Evolutionary conservation across 1,284 basidiomycete genomes (phyloP).

Genomic region (Megacollybia platyphylla): DNA sequence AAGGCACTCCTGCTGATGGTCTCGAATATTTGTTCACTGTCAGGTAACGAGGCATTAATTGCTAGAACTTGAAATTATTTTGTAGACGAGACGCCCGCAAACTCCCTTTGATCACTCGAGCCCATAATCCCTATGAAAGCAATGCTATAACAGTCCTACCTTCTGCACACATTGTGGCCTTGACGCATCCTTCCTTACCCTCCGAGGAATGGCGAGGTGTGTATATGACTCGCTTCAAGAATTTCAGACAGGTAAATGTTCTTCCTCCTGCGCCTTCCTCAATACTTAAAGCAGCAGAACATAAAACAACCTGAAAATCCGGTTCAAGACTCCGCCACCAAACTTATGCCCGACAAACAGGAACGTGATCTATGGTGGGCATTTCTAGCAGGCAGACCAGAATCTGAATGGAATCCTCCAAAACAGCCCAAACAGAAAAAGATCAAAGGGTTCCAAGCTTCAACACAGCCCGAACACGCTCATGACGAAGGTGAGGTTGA

Average conservation of each 20-base stretch:
- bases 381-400: conserved; percentile 57
- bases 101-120: conserved; percentile 50
- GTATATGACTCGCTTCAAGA: conserved; percentile 45
- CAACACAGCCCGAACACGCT: conserved; percentile 14
- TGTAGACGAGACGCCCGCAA: conserved; percentile 51
- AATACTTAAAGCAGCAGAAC: conserved; percentile 31
- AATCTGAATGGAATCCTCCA: conserved; percentile 49
- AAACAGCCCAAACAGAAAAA: conserved; percentile 25
- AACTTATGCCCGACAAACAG: conserved; percentile 51
- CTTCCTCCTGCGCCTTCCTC: not conserved
- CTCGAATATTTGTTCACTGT: conserved; percentile 74
- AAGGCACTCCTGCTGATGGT: conserved; percentile 57
- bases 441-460: conserved; percentile 18
- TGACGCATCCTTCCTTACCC: conserved; percentile 31
- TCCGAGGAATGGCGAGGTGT: conserved; percentile 49
- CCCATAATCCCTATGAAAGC: conserved; percentile 50
- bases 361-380: conserved; percentile 68
- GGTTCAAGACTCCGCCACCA: conserved; percentile 14
- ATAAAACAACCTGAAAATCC: conserved; percentile 42
- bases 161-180: conserved; percentile 12
- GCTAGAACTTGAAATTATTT: not conserved
- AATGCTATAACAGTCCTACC: conserved; percentile 12
- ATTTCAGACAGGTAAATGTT: conserved; percentile 45
- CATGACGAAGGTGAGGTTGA: conserved; percentile 27
- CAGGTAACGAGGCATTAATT: conserved; percentile 28